These are phyloP conservation scores for Claviceps sp. DNA, from an alignment of 2,329 filamentous ascomycete genomes.

Conservation along the genomic window DNA sequence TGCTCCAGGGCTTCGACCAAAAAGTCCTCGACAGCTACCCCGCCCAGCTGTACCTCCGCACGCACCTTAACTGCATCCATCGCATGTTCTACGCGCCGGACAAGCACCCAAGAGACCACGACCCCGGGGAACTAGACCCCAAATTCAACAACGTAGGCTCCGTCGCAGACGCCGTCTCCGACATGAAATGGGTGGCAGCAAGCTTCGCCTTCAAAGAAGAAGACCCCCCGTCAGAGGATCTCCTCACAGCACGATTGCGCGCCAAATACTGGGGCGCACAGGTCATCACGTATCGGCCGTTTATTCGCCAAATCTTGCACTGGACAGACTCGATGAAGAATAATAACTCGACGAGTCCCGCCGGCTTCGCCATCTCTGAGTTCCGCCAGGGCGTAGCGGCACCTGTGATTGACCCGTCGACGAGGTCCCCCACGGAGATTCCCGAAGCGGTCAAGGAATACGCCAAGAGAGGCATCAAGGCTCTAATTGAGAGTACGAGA, in stretches of 20 bases:
- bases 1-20: slow-evolving; percentile 28
- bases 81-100: slow-evolving; percentile 38
- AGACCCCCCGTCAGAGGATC: slow-evolving; percentile 59
- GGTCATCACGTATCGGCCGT: slow-evolving; percentile 79
- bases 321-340: slow-evolving; percentile 25
- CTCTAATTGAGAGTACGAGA: slow-evolving; percentile 71
- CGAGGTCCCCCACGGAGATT: slow-evolving; percentile 25
- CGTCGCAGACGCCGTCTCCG: slow-evolving; percentile 28
- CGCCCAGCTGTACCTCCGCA: slow-evolving; percentile 51
- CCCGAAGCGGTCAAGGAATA: slow-evolving; percentile 36
- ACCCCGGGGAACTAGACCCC: slow-evolving; percentile 13
- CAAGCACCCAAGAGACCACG: slow-evolving; percentile 17
- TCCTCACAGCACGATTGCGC: slow-evolving; percentile 70
- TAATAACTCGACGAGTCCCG: slow-evolving; percentile 20
- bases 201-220: slow-evolving; percentile 46
- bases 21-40: slow-evolving; percentile 45
- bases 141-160: slow-evolving; percentile 34
- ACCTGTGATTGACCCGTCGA: slow-evolving; percentile 24
- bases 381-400: slow-evolving; percentile 23
- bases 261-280: slow-evolving; percentile 91
- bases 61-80: slow-evolving; percentile 51
- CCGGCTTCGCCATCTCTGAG: slow-evolving; percentile 20
- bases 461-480: slow-evolving; percentile 51
- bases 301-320: slow-evolving; percentile 45
- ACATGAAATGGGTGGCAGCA: slow-evolving; percentile 32